Evolutionary conservation across 495 filamentous ascomycete species (phyloP), one percentile per base, ranked within the genome.

Genomic region (Glarea lozoyensis): DNA sequence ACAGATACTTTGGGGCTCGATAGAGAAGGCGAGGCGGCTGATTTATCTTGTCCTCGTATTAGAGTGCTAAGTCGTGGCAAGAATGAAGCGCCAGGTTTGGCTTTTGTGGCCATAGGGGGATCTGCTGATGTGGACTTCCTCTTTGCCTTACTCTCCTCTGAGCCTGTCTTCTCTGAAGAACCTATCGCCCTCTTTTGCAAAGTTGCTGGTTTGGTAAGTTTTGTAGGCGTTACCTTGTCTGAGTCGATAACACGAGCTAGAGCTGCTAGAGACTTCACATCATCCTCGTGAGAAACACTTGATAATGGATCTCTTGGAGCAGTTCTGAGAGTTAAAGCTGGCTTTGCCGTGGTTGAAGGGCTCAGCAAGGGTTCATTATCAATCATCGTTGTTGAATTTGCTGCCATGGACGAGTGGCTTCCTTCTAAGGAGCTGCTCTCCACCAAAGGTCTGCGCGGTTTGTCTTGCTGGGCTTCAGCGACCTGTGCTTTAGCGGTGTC

Each of bases 251-350:
- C 47, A 32, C 46, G 40, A 2, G 51, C 51, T 19, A 58, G 46
- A n/a, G 22, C 23, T 12, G 24, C 39, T 16, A 54, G 45, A 15
- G 55, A 58, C 17, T 41, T 42, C 1, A 48, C 13, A 42, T 58
- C 55, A 10, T 58, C 48, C 15, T 51, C 42, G 5, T 38, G 31
- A 23, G 55, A 58, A 6, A 54, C 40, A 18, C 29, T 44, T 7
- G 27, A 30, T 11, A 58, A 25, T 9, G 48, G 55, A 44, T 54
- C 47, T 21, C 29, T 43, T 7, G 17, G 39, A 11, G 24, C n/a
- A 22, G 4, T 12, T 10, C 10, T 29, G 25, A 29, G 25, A 7
- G 7, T 7, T 29, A 20, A 20, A 37, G 22, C 4, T 4, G 17
- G 9, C 30, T 12, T 19, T 31, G 9, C 15, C 33, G 40, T 22